Conservation (phyloP, 179 eudicot genomes). For the Actinidia arguta region DNA sequence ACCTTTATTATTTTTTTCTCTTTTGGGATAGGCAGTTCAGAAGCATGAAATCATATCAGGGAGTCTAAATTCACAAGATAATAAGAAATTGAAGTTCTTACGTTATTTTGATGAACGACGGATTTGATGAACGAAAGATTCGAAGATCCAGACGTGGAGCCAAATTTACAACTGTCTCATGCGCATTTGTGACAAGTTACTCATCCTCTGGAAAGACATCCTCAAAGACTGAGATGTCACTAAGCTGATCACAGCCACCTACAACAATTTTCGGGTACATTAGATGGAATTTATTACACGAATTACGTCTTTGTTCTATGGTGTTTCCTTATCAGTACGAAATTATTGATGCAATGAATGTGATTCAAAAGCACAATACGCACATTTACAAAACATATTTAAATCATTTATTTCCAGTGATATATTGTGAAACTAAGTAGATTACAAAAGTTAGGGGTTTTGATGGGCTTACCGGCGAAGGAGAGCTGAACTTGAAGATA, state of each 20-base stretch:
- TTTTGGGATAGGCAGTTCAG: background rate
- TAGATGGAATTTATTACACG: too few species aligned
- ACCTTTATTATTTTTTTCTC: background rate
- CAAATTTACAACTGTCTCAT: slow-evolving; percentile 90
- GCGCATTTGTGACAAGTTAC: slow-evolving; percentile 93
- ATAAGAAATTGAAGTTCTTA: slow-evolving; percentile 38
- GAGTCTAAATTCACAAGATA: background rate
- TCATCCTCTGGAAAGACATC: slow-evolving; percentile 90
- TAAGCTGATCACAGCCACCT: too few species aligned
- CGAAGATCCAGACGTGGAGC: slow-evolving; percentile 89
- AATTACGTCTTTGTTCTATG: too few species aligned
- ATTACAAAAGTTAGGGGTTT: slow-evolving; percentile 29
- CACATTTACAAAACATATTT: too few species aligned
- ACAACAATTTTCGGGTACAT: too few species aligned
- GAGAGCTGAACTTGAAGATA: slow-evolving; percentile 84
- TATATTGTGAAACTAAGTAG: background rate
- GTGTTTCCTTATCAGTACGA: too few species aligned
- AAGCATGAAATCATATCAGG: background rate
- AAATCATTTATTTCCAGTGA: background rate
- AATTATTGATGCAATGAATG: too few species aligned
- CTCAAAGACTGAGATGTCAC: too few species aligned
- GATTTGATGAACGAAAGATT: slow-evolving; percentile 91
- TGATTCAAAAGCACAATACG: too few species aligned
- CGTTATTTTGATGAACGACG: slow-evolving; percentile 89
- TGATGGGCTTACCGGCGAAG: slow-evolving; percentile 68